A percentile compares a stretch with the other conserved stretches of the same genome.
Evolutionary conservation across 257 asterid genomes (phyloP).

Genomic region (Salvia rosmarinus): DNA sequence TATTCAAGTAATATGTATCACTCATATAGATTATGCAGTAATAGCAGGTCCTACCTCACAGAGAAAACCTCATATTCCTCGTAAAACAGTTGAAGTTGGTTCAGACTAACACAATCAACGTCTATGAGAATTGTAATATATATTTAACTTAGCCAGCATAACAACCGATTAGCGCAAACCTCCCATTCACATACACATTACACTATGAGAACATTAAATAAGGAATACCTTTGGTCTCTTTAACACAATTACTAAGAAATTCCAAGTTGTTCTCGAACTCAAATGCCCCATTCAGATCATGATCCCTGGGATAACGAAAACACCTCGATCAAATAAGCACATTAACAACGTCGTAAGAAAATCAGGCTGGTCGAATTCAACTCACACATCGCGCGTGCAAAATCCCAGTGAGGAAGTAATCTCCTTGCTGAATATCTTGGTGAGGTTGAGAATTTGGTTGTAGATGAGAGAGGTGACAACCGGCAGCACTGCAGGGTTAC

Average conservation of each 20-base stretch:
- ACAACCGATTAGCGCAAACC: conserved; percentile 20
- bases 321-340: conserved; percentile 29
- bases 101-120: conserved; percentile 4
- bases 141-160: too few species aligned
- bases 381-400: conserved; percentile 87
- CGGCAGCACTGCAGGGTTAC: conserved; percentile 55
- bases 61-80: conserved; percentile 9
- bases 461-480: conserved; percentile 73
- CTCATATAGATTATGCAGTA: conserved; percentile 15
- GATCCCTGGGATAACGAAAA: conserved; percentile 57
- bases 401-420: conserved; percentile 64
- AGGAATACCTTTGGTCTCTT: conserved; percentile 61
- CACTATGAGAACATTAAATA: background rate
- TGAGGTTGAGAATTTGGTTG: conserved; percentile 75
- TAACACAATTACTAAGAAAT: conserved; percentile 76
- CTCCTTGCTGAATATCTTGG: conserved; percentile 66
- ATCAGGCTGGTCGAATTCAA: conserved; percentile 29
- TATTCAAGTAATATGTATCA: background rate
- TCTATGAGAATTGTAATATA: background rate
- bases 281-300: conserved; percentile 83
- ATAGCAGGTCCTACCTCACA: background rate
- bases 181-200: background rate
- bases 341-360: conserved; percentile 22
- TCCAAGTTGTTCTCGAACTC: conserved; percentile 72
- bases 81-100: background rate